Evolutionary conservation across 441 rosid genomes (phyloP).

Genomic region (Croton setiger): DNA sequence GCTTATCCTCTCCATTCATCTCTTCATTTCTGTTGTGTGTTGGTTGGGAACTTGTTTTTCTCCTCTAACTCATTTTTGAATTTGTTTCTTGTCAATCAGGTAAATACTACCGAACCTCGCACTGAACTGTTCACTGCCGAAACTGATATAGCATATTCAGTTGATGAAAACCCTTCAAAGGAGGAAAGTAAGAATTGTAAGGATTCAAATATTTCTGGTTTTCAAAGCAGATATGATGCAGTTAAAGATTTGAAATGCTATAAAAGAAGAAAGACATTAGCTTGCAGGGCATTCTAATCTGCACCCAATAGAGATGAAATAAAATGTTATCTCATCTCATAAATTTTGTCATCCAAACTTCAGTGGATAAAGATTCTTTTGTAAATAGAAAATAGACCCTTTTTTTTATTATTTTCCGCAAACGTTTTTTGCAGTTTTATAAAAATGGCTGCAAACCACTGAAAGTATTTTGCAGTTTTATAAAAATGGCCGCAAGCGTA

Average conservation of each 20-base stretch:
- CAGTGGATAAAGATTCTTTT: too few species aligned
- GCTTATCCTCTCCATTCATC: background rate
- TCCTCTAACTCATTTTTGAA: background rate
- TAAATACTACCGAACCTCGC: background rate
- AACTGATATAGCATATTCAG: conserved; percentile 9
- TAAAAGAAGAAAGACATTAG: conserved; percentile 24
- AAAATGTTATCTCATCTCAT: background rate
- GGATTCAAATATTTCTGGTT: background rate
- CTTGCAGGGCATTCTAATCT: background rate
- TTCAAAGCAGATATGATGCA: conserved; percentile 2
- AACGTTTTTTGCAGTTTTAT: too few species aligned
- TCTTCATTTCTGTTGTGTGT: background rate
- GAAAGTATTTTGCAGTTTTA: too few species aligned
- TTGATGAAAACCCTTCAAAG: conserved; percentile 13
- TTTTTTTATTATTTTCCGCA: too few species aligned
- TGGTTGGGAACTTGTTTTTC: background rate
- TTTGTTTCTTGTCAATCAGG: conserved; percentile 10
- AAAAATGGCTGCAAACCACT: too few species aligned
- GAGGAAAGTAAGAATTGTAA: background rate
- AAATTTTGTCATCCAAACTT: too few species aligned
- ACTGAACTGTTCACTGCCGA: background rate
- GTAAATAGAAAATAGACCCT: too few species aligned
- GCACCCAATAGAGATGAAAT: background rate
- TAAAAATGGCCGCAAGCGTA: too few species aligned
- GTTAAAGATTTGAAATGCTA: conserved; percentile 21